phyloP scores from a whole-genome alignment of 305 asterid species.

The Fraxinus xanthoxyloides region DNA sequence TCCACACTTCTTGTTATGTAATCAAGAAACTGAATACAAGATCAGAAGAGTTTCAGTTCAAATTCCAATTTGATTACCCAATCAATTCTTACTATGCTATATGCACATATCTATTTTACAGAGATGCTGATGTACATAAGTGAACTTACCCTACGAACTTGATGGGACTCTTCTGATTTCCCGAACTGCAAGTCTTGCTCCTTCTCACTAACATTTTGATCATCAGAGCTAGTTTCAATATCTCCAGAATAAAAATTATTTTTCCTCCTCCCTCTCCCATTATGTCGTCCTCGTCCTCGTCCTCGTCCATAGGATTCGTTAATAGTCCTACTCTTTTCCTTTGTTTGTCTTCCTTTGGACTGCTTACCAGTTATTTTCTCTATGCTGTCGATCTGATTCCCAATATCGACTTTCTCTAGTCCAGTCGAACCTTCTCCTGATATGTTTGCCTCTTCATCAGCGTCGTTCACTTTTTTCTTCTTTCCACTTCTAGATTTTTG shows the following conservation, averaged over 20 bases:
- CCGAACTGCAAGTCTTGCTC: slow-evolving; percentile 41
- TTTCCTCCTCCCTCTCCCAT: slow-evolving; percentile 44
- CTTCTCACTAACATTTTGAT: slow-evolving; percentile 27
- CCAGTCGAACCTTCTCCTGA: slow-evolving; percentile 30
- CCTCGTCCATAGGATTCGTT: slow-evolving; percentile 29
- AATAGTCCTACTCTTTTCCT: slow-evolving; percentile 21
- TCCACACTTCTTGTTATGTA: background rate
- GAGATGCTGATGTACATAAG: background rate
- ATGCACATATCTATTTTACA: background rate
- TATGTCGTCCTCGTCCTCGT: slow-evolving; percentile 25
- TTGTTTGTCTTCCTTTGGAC: slow-evolving; percentile 40
- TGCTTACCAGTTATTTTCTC: slow-evolving; percentile 33
- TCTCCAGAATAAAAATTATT: slow-evolving; percentile 25
- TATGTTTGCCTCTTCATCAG: slow-evolving; percentile 29
- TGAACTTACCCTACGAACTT: slow-evolving; percentile 69
- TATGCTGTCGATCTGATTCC: slow-evolving; percentile 20
- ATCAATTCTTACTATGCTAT: background rate
- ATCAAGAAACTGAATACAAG: background rate
- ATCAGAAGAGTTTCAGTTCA: background rate
- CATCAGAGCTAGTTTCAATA: slow-evolving; percentile 38
- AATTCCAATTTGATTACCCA: background rate
- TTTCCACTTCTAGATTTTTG: slow-evolving; percentile 40
- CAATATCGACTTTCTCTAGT: slow-evolving; percentile 30
- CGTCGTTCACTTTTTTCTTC: slow-evolving; percentile 45
- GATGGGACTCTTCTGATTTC: slow-evolving; percentile 39